Conservation (phyloP, 345 rosid genomes). For the Mangifera indica region DNA sequence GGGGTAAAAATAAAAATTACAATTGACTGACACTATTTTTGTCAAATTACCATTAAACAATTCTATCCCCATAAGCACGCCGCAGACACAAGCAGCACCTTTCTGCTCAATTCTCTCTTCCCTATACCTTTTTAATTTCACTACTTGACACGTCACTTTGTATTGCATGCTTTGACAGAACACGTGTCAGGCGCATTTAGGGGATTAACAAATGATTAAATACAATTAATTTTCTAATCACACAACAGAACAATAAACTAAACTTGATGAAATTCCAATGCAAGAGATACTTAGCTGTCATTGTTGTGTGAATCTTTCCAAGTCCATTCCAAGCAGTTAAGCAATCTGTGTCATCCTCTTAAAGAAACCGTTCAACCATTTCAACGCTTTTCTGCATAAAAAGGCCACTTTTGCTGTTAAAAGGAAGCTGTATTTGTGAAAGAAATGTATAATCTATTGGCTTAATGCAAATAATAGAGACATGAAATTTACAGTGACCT, state of each 20-base stretch:
- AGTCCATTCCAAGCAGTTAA: constrained; percentile 29
- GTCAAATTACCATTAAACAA: not conserved
- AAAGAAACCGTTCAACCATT: constrained; percentile 14
- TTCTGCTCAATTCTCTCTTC: constrained; percentile 41
- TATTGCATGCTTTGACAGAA: too few relatives aligned
- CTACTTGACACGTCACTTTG: too few relatives aligned
- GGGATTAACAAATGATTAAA: not conserved
- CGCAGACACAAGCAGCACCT: constrained; percentile 32
- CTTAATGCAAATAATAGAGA: constrained; percentile 33
- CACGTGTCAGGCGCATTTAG: too few relatives aligned
- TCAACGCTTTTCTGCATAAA: constrained; percentile 19
- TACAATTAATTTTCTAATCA: too few relatives aligned
- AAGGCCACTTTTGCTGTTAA: not conserved
- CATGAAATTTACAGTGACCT: constrained; percentile 44
- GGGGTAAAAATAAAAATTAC: too few relatives aligned
- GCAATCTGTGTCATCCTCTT: constrained; percentile 29
- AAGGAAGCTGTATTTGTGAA: not conserved
- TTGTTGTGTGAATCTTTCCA: constrained; percentile 22
- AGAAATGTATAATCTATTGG: constrained; percentile 31
- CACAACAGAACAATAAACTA: too few relatives aligned
- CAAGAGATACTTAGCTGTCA: constrained; percentile 33
- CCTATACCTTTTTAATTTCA: not conserved
- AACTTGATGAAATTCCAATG: constrained; percentile 1
- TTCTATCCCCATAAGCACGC: constrained; percentile 24
- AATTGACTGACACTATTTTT: not conserved